Evolutionary conservation across 2,329 filamentous ascomycete species (phyloP), one percentile per base, ranked within the genome.

Genomic region (Helicocarpus griseus): DNA sequence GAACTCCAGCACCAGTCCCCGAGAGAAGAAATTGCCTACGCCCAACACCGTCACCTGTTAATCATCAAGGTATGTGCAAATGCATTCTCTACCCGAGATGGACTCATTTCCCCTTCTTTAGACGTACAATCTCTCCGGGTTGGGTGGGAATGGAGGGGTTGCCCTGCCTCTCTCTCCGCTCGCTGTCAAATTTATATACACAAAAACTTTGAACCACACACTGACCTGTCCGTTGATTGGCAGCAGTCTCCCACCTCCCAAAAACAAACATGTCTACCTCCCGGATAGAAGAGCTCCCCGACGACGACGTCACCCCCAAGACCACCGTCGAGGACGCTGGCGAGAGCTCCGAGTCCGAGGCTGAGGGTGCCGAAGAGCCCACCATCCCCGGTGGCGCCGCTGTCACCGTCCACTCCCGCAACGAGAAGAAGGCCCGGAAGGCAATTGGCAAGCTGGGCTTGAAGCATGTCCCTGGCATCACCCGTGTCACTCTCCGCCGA

Each of bases 381-480:
- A 78, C 73, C 71, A 83, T 85, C 64, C 89, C 91, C 70, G 85
- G 87, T 62, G 93, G 91, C 69, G 87, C 89, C 67, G 83, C 86
- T 60, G 86, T 91, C 68, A 83, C 93, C 65, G 85, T 98, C 69
- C 91, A 97, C 82, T 95, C 89, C 70, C 89, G 93, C 75, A 97
- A 97, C 79, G 93, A 98, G 86, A 98, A 98, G 87, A 98, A 98
- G 85, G 94, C 93, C 66, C 86, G 93, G 77, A 98, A 98, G 83
- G 89, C 90, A 68, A 95, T 98, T 72, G 87, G 89, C 74, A 98
- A 98, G 85, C 84, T 97, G 69, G 90, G 95, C 71, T 79, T 98
- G 71, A 93, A 89, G 81, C 89, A 91, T 69, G 86, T 98, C 63
- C 86, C 87, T 68, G 94, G 93, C 71, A 98, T 98, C 76, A 98